A percentile compares a stretch with the other conserved stretches of the same genome.
These are phyloP conservation scores for Thielaviopsis punctulata DNA, from an alignment of 2,329 filamentous ascomycete species.

Conservation along the genomic window DNA sequence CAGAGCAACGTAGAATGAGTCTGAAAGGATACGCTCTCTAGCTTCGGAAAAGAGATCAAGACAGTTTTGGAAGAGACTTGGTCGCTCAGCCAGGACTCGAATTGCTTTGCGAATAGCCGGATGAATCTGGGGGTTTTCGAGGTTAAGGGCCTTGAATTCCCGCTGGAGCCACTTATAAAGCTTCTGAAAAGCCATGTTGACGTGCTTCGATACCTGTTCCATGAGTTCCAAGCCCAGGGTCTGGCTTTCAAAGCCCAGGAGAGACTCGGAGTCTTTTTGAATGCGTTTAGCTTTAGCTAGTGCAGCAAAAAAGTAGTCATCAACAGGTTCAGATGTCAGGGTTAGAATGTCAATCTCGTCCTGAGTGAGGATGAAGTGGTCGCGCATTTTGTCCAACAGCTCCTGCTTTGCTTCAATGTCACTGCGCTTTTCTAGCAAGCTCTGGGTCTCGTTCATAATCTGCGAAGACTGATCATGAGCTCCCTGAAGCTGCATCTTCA, in stretches of 20 bases:
- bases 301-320: constrained; percentile 67
- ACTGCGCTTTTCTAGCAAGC: constrained; percentile 53
- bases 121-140: constrained; percentile 88
- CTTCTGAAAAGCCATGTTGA: constrained; percentile 87
- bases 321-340: constrained; percentile 61
- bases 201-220: constrained; percentile 70
- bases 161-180: constrained; percentile 89
- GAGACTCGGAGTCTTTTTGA: constrained; percentile 69
- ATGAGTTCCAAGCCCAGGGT: constrained; percentile 77
- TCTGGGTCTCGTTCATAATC: constrained; percentile 59
- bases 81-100: constrained; percentile 73
- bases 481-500: constrained; percentile 60
- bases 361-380: constrained; percentile 72
- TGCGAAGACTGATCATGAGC: constrained; percentile 59
- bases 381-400: constrained; percentile 58
- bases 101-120: constrained; percentile 68
- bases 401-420: constrained; percentile 67
- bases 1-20: constrained; percentile 75
- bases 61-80: constrained; percentile 81
- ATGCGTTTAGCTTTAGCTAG: constrained; percentile 72
- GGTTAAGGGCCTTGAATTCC: constrained; percentile 79
- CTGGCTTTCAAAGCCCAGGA: constrained; percentile 83
- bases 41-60: constrained; percentile 86
- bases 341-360: constrained; percentile 63
- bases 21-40: constrained; percentile 68